These are phyloP conservation scores for Syzygium malaccense DNA, from an alignment of 441 rosid genomes.

Conservation along the genomic window DNA sequence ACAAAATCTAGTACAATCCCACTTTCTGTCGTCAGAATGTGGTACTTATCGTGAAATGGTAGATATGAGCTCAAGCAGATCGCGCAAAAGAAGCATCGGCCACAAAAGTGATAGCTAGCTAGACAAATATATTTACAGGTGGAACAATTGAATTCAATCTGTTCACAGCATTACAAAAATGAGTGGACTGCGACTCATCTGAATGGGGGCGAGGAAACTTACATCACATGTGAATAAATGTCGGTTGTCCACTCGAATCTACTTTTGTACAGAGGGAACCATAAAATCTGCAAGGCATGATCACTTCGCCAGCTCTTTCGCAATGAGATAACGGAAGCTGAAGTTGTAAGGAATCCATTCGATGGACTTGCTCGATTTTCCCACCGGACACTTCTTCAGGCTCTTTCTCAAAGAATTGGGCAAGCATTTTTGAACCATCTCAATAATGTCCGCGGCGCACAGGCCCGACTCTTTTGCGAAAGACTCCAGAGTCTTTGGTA, in stretches of 20 bases:
- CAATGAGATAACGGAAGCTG: constrained; percentile 72
- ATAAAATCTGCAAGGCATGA: background rate
- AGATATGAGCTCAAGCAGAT: background rate
- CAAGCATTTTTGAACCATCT: constrained; percentile 58
- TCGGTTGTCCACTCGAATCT: background rate
- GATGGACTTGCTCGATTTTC: constrained; percentile 57
- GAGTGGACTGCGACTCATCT: background rate
- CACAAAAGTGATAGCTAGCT: background rate
- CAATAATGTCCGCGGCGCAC: constrained; percentile 42
- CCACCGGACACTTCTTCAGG: constrained; percentile 43
- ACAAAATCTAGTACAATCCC: background rate
- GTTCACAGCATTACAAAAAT: background rate
- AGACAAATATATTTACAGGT: background rate
- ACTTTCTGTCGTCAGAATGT: background rate
- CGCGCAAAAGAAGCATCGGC: background rate
- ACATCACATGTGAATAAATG: background rate
- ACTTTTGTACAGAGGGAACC: background rate
- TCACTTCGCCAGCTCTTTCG: constrained; percentile 71
- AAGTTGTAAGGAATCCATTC: constrained; percentile 86
- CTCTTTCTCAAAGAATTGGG: constrained; percentile 58
- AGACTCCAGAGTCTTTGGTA: constrained; percentile 75
- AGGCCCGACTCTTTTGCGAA: constrained; percentile 68
- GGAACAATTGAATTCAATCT: background rate
- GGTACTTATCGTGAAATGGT: background rate
- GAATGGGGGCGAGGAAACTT: background rate